These are phyloP conservation scores for Ceratobasidium sp. DNA, from an alignment of 1,284 basidiomycete species.

Conservation along the genomic window DNA sequence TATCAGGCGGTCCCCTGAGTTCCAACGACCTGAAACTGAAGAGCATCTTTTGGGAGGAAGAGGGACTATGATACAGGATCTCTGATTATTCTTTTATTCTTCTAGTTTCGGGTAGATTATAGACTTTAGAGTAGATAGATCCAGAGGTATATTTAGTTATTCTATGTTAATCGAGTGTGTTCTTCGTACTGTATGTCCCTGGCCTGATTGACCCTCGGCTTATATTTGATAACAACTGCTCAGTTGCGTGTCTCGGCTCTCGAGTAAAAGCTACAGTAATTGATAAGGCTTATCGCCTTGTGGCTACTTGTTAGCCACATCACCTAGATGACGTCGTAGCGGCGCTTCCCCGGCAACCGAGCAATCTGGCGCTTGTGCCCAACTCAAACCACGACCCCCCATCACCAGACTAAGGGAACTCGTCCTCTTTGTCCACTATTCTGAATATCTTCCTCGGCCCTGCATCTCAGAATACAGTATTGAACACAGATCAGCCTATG, in stretches of 20 bases:
- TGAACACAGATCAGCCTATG: background rate
- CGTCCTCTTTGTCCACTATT: background rate
- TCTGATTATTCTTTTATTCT: background rate
- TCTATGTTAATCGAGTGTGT: too few relatives aligned
- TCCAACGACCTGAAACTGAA: constrained; percentile 15
- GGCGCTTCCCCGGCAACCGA: too few relatives aligned
- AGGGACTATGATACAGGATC: background rate
- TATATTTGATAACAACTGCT: too few relatives aligned
- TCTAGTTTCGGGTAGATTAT: background rate
- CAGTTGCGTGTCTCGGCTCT: too few relatives aligned
- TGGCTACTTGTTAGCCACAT: too few relatives aligned
- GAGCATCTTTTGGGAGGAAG: constrained; percentile 11
- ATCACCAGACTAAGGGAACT: background rate
- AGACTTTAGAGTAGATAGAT: too few relatives aligned
- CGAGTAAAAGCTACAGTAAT: too few relatives aligned
- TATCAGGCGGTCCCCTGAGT: constrained; percentile 21
- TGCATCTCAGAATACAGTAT: background rate
- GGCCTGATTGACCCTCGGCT: too few relatives aligned
- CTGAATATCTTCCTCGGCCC: constrained; percentile 1
- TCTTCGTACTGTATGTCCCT: too few relatives aligned
- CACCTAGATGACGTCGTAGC: too few relatives aligned
- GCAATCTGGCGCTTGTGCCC: background rate
- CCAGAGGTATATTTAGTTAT: too few relatives aligned
- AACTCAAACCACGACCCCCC: background rate
- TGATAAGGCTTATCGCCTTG: too few relatives aligned